Base-by-base conservation (phyloP, 352 stramenopile species). In the Aphanomyces euteiches region DNA sequence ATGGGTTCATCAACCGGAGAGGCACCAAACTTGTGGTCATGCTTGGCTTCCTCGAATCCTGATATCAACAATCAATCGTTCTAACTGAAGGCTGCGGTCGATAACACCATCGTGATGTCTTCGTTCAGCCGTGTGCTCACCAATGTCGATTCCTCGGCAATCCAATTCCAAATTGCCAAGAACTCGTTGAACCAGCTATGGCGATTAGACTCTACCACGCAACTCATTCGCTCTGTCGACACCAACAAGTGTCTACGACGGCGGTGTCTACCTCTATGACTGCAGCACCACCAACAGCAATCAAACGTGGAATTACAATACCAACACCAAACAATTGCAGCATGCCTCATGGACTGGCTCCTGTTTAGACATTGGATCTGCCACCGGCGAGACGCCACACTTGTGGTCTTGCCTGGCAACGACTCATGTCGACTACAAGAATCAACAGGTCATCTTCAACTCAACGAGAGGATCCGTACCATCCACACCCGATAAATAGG, bases 251-350 rank as follows among this genome's bases (percentile, higher is more conserved):
- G 43, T 48, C 43, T 48, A 81, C 15, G 80, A 79, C 37, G 82
- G 80, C 17, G 74, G 73, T 38, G 79, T 89, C 47, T 80, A 88
- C 75, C 78, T 78, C 34, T 89, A 81, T 64, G 34, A 38, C 15
- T 89, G 82, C 71, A 80, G 84, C 28, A 57, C 72, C 7, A 57
- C 57, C 7, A 80, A 89, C 57, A 48, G 17, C 39, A 90, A 90
- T 71, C 80, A 90, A 72, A 75, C 73, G 36, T 88, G 82, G 82
- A 78, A 19, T 43, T 87, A 81, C 48, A 72, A 87, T 69, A 64
- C 69, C 10, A 59, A 66, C 21, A 77, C 71, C 39, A 65, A 79
- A 15, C 73, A 81, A 48, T 6, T 90, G 47, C 76, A 77, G 66
- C 79, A 89, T 72, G 56, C 56, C 21, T 84, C 73, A 54, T 73